Base-by-base conservation (phyloP, 2,329 filamentous ascomycete species). In the Plectosphaerella sp. region DNA sequence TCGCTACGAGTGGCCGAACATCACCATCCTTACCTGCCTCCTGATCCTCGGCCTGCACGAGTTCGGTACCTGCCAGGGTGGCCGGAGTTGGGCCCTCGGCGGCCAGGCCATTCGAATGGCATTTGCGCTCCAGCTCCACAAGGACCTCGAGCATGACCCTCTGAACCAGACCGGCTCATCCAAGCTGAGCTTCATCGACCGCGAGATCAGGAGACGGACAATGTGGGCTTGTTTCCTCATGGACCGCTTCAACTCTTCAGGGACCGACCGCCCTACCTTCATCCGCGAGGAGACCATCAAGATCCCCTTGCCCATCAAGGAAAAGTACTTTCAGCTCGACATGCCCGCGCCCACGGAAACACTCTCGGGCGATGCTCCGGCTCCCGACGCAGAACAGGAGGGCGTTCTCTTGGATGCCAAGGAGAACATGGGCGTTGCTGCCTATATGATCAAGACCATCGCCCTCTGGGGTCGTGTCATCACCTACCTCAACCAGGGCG, bases 181-280 rank as follows among this genome's bases (percentile, higher is more conserved):
- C 2, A 83, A 87, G 56, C 79, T 94, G 49, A 96, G 91, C 64
- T 94, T 94, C 60, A 91, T 92, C 15, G 94, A 97, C 67, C 87
- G 91, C 25, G 94, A 99, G 67, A 97, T 97, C 50, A 82, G 94
- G 54, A 78, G 94, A 59, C 83, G 94, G 52, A 94, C 91, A 3
- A 97, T 99, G 93, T 99, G 94, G 94, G 89, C 92, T 12, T 97
- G 93, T 65, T 96, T 96, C 63, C 70, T 97, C 52, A 97, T 97
- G 92, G 94, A 99, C 66, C 85, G 93, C 0, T 97, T 97, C 75
- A 97, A 95, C 69, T 97, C 93, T 0, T 97, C 92, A 1, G 93
- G 94, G 2, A 95, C 91, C 3, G 92, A 97, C 62, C 82, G 93
- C 37, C 94, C 94, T 18, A 89, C 91, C 50, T 96, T 97, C 60